Percentiles rank a stretch among this genome's conserved stretches.
Evolutionary conservation across 2,329 filamentous ascomycete species (phyloP).

Genomic region (Fusarium azukiicola): DNA sequence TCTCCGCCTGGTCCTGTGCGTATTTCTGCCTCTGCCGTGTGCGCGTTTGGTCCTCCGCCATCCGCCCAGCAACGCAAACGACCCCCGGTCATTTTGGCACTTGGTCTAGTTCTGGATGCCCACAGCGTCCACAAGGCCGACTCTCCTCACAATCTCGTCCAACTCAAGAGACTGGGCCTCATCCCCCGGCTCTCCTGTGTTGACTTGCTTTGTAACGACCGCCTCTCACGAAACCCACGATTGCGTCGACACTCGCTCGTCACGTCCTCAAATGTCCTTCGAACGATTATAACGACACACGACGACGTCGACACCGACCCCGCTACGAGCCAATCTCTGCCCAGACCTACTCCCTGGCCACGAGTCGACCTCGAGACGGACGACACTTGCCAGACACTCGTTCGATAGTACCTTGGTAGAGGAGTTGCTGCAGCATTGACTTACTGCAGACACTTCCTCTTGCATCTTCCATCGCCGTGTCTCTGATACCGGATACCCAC

Average conservation of each 20-base stretch:
- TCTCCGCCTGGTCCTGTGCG: conserved; percentile 42
- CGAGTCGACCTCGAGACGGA: conserved; percentile 37
- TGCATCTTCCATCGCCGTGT: conserved; percentile 46
- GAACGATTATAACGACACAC: conserved; percentile 58
- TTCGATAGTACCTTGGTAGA: conserved; percentile 43
- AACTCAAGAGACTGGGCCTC: conserved; percentile 44
- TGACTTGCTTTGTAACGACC: conserved; percentile 45
- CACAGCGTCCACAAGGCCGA: conserved; percentile 20
- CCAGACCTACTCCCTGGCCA: conserved; percentile 37
- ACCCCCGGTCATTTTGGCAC: conserved; percentile 49
- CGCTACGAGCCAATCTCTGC: conserved; percentile 47
- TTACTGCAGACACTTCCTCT: conserved; percentile 55
- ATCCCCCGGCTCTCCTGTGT: conserved; percentile 37
- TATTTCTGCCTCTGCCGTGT: conserved; percentile 45
- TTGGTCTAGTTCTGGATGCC: conserved; percentile 38
- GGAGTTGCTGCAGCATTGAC: conserved; percentile 59
- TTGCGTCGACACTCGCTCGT: conserved; percentile 49
- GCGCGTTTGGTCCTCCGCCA: conserved; percentile 48
- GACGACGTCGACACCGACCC: conserved; percentile 54
- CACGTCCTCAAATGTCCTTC: conserved; percentile 57
- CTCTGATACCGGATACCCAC: conserved; percentile 52
- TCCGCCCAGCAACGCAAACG: conserved; percentile 53
- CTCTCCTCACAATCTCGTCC: conserved; percentile 42
- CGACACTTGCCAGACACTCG: conserved; percentile 36
- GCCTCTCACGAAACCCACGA: conserved; percentile 40